Base-by-base conservation (phyloP, 2,329 filamentous ascomycete genomes). In the Phoma sp. region DNA sequence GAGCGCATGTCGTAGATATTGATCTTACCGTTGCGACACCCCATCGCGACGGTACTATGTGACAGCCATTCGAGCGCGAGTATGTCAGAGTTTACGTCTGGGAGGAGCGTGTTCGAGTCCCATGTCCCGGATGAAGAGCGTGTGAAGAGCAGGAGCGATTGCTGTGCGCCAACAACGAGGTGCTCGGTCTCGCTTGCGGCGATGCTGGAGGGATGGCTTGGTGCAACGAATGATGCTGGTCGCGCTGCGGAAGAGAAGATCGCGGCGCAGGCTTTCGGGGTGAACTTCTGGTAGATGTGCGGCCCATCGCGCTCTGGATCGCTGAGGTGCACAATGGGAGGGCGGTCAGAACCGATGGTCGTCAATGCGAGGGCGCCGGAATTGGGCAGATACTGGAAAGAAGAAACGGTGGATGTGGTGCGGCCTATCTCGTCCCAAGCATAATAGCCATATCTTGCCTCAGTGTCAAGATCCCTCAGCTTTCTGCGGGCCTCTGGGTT, bases 51-150 rank as follows among this genome's bases (percentile, higher is more conserved):
- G 6, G 66, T 66, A 7, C 58, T 71, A 9, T 61, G 57, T 1
- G 60, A 65, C 2, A 75, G 58, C 74, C 74, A 77, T 18, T 68
- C 60, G 4, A 76, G 36, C 0, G 73, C 60, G 7, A 74, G 59
- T 10, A 75, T 58, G 35, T 76, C 72, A 4, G 65, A 58, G 0
- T 55, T n/a, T 1, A 64, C 42, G 6, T 52, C 36, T n/a, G 60
- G 33, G 1, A 62, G 40, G 0, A 42, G 40, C 1, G 47, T 59
- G 4, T 46, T 32, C 1, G 47, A 50, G 51, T 68, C 53, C 69
- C 66, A 75, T 7, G 45, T 40, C 32, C 63, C 68, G 22, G 52
- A 36, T 30, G 49, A 48, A 2, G 57, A 57, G 23, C 68, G 60
- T 1, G 59, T 64, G 30, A 69, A 65, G 6, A 73, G 44, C 2